Evolutionary conservation across 2,329 filamentous ascomycete genomes (phyloP).

Genomic region (Exophiala oligosperma): DNA sequence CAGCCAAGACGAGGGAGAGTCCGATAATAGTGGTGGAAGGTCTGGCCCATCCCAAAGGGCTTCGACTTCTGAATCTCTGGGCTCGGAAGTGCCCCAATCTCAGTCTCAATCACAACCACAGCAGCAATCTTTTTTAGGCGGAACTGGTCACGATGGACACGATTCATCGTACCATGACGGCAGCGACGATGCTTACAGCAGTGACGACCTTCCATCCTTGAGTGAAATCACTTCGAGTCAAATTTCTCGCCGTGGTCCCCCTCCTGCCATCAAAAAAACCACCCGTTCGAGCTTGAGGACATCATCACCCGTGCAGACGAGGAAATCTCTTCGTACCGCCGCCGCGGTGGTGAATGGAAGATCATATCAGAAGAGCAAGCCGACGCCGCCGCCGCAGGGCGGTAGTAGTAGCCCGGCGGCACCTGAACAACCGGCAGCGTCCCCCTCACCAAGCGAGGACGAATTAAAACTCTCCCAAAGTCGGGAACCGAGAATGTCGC

Average conservation of each 20-base stretch:
- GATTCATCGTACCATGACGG: slow-evolving; percentile 24
- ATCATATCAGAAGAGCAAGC: slow-evolving; percentile 4
- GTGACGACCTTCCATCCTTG: slow-evolving; percentile 26
- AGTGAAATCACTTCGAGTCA: slow-evolving; percentile 23
- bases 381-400: not conserved
- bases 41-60: not conserved
- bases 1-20: not conserved
- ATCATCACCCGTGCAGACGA: slow-evolving; percentile 2
- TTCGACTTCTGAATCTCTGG: not conserved
- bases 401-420: too few species aligned
- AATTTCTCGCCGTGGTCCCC: not conserved
- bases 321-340: slow-evolving; percentile 10
- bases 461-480: slow-evolving; percentile 23
- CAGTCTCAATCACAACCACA: slow-evolving; percentile 15
- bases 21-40: not conserved
- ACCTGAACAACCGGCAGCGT: slow-evolving; percentile 4
- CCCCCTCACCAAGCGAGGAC: slow-evolving; percentile 15
- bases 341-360: not conserved
- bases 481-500: slow-evolving; percentile 17
- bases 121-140: slow-evolving; percentile 21
- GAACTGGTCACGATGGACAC: slow-evolving; percentile 23
- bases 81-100: slow-evolving; percentile 19
- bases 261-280: not conserved
- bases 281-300: slow-evolving; percentile 3
- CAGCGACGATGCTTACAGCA: slow-evolving; percentile 13